Base-by-base conservation (phyloP, 2,329 filamentous ascomycete genomes). In the Ascosphaera acerosa region DNA sequence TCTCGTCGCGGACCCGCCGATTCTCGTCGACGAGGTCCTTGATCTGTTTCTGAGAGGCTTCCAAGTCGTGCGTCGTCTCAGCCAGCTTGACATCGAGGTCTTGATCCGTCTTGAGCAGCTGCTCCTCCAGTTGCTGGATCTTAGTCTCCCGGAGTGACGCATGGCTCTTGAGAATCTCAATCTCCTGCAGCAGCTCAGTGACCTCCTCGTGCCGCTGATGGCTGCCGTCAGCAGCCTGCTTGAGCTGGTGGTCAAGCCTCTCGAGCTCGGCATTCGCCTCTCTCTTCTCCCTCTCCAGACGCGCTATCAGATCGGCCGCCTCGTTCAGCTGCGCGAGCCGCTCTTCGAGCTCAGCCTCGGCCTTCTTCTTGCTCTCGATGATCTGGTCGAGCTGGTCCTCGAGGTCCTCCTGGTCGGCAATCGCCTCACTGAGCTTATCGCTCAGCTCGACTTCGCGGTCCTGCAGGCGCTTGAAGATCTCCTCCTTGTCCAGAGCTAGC, bases 391-490 rank as follows among this genome's bases (percentile, higher is more conserved):
- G 61, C 47, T 97, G 81, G 38, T 90, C 81, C 50, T 97, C 87
- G 1, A 97, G 64, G 33, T 73, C 72, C 46, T 94, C 84, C 48
- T 94, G 84, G 42, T 99, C 89, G 15, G 90, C 76, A 36, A 94
- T 69, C 18, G 84, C 84, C 23, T 77, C 84, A 22, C 80, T 67
- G 17, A 99, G 64, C 54, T 94, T 92, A 44, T 97, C 89, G 32
- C 74, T 77, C 3, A 99, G 64, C 47, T 97, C 84, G 7, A 70
- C 64, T 52, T 97, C 87, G n/a, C 87, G 75, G 32, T 73, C 58
- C 46, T 92, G 87, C 15, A 97, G 61, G n/a, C 89, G 70, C 47
- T 84, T 89, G 60, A 94, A 97, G 36, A 99, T 97, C 44, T 97
- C 87, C 47, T 99, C 89, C 49, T 97, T 97, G 52, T 99, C 87